Evolutionary conservation across 192 early-diverging fungal species (phyloP), one percentile per base, ranked within the genome.

Genomic region (Rhizophagus clarus): DNA sequence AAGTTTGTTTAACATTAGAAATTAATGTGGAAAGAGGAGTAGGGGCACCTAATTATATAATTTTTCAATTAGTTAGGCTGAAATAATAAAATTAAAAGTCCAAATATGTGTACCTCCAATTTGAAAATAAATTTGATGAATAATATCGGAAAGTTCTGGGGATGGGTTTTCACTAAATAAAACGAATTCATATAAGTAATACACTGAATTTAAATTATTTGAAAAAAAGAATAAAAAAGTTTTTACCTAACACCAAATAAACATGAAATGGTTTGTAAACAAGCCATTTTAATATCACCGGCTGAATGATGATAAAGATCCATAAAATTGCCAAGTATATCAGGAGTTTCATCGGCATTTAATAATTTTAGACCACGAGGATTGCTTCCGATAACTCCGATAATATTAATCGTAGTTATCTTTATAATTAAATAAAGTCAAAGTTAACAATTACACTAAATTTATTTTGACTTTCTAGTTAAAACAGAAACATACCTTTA

Each of bases 301-400:
- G 28, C 42, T 17, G 85, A 73, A 31, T 42, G 24, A 10, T 76
- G 67, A 17, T 70, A 82, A 11, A 47, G 45, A 6, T 68, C 63
- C 42, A 80, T 71, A 49, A 84, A 81, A 7, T 34, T 40, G 10
- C 34, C 20, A 22, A 86, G 51, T 17, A 79, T 32, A 11, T 69
- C 28, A 70, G 68, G 68, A n/a, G 68, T 22, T 40, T 24, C 34
- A n/a, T 60, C 68, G 10, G 34, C 22, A 28, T 51, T n/a, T n/a
- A 86, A 42, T 8, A 81, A 37, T n/a, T 29, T 28, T 10, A 86
- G 68, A 37, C 81, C 85, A 12, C 24, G 22, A 3, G 31, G 5
- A 68, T 56, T 74, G 24, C 75, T 66, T 14, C 85, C 85, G 22
- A 86, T 79, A 22, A 81, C 47, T 24, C 85, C 85, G 66, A 86